Conservation (phyloP, 345 rosid species). For the Limnanthes douglasii region DNA sequence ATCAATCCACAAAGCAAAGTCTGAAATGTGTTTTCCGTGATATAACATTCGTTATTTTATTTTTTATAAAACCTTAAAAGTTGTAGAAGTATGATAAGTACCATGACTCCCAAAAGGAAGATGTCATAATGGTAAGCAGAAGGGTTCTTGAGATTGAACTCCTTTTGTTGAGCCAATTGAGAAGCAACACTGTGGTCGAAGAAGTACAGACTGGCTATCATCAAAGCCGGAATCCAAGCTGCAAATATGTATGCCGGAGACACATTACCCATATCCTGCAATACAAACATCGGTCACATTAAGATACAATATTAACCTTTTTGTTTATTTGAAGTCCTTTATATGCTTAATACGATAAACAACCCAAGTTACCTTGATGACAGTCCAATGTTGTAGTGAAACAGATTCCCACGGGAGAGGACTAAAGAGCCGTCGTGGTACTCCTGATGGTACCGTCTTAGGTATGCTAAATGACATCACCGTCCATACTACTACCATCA, state of each 20-base stretch:
- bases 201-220: constrained; percentile 74
- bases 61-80: neutral
- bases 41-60: neutral
- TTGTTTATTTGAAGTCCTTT: neutral
- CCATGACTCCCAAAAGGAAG: constrained; percentile 57
- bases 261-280: constrained; percentile 68
- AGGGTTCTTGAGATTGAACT: constrained; percentile 75
- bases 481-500: constrained; percentile 78
- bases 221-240: constrained; percentile 59
- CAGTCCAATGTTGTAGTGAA: constrained; percentile 56
- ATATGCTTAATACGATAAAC: too few species aligned
- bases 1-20: constrained; percentile 70
- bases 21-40: constrained; percentile 17
- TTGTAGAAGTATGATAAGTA: constrained; percentile 8
- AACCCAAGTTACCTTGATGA: constrained; percentile 54
- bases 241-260: constrained; percentile 45
- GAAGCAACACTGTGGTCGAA: constrained; percentile 85
- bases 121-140: constrained; percentile 72
- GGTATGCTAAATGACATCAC: constrained; percentile 36
- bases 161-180: constrained; percentile 74
- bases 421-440: constrained; percentile 70
- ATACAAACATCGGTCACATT: neutral
- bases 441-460: constrained; percentile 43
- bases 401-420: constrained; percentile 55
- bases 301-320: neutral